phyloP scores from a whole-genome alignment of 73 alveolate genomes.

The Paramecium biaurelia region DNA sequence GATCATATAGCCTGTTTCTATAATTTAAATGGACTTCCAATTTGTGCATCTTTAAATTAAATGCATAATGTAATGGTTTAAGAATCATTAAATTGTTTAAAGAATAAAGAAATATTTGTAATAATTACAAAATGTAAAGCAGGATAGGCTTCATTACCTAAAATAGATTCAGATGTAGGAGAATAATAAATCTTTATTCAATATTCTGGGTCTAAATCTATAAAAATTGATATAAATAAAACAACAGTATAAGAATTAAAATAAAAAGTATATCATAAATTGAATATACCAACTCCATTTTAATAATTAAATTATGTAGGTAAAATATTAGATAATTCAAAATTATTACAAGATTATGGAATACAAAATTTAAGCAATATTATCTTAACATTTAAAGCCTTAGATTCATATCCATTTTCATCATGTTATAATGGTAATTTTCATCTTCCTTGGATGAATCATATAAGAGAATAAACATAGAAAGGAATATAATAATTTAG shows the following conservation, averaged over 20 bases:
- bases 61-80: background rate
- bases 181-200: background rate
- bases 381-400: background rate
- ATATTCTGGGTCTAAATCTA: background rate
- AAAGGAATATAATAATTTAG: constrained; percentile 19
- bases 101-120: background rate
- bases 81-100: background rate
- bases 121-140: background rate
- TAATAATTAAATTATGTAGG: background rate
- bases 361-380: background rate
- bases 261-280: constrained; percentile 11
- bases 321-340: background rate
- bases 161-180: background rate
- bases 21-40: background rate
- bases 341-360: background rate
- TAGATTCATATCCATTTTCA: background rate
- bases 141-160: background rate
- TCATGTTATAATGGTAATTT: background rate
- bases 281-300: background rate
- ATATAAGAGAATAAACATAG: background rate
- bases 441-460: constrained; percentile 28
- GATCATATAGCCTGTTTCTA: background rate
- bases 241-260: background rate
- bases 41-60: background rate
- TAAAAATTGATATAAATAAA: background rate